phyloP scores from a whole-genome alignment of 257 asterid species.

The Solanum raphanifolium region DNA sequence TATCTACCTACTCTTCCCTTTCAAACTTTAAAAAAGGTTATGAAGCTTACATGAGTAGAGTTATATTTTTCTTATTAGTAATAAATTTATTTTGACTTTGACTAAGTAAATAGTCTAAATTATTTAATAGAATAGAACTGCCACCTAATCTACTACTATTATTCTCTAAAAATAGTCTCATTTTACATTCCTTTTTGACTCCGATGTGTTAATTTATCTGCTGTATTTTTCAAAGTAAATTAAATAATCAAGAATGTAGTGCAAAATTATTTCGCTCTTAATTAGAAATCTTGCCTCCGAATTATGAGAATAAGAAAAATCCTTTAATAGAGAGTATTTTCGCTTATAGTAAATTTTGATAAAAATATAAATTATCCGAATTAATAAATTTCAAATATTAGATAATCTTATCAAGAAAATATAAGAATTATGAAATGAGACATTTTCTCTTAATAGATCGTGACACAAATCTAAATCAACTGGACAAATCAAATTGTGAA shows the following conservation, averaged over 20 bases:
- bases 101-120: neutral
- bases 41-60: neutral
- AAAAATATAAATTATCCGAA: neutral
- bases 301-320: neutral
- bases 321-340: neutral
- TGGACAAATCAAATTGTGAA: neutral
- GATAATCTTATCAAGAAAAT: neutral
- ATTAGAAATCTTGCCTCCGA: neutral
- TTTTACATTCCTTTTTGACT: neutral
- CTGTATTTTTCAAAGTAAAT: neutral
- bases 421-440: neutral
- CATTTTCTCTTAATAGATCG: neutral
- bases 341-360: neutral
- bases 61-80: neutral
- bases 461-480: neutral
- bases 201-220: neutral
- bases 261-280: neutral
- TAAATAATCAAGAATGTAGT: neutral
- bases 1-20: neutral
- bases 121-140: neutral
- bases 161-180: neutral
- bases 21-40: neutral
- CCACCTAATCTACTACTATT: neutral
- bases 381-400: neutral
- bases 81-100: neutral